Conservation (phyloP, 2,329 filamentous ascomycete genomes). For the Phialophora macrospora region DNA sequence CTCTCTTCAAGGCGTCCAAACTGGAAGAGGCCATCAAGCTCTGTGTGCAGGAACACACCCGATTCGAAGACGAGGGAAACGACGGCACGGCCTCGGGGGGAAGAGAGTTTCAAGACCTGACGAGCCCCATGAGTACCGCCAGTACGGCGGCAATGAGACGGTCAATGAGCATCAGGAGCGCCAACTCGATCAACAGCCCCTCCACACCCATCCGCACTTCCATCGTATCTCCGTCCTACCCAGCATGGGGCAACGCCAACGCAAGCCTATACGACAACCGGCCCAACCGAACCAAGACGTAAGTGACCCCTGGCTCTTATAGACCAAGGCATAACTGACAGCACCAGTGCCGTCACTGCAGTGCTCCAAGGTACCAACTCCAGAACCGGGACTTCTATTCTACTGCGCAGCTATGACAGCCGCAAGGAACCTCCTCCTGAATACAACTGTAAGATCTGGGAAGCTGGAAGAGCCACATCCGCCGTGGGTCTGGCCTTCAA, state of each 20-base stretch:
- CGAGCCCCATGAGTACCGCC: slow-evolving; percentile 44
- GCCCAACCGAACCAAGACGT: slow-evolving; percentile 89
- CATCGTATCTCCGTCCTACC: slow-evolving; percentile 32
- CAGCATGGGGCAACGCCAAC: slow-evolving; percentile 77
- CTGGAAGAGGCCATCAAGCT: slow-evolving; percentile 92
- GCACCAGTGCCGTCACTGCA: slow-evolving; percentile 78
- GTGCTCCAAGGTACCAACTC: slow-evolving; percentile 79
- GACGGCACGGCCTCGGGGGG: slow-evolving; percentile 60
- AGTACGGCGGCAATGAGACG: slow-evolving; percentile 30
- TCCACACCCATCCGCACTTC: slow-evolving; percentile 29
- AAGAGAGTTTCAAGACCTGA: slow-evolving; percentile 53
- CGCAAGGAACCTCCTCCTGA: slow-evolving; percentile 87
- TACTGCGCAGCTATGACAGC: slow-evolving; percentile 94
- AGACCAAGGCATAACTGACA: slow-evolving; percentile 21
- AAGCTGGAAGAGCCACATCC: slow-evolving; percentile 91
- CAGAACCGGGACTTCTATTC: slow-evolving; percentile 68
- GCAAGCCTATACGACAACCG: slow-evolving; percentile 85
- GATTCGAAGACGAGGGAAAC: slow-evolving; percentile 81
- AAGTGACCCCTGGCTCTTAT: slow-evolving; percentile 48
- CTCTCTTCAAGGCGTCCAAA: slow-evolving; percentile 94
- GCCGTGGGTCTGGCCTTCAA: slow-evolving; percentile 94
- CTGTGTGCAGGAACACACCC: slow-evolving; percentile 82
- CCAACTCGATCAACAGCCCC: slow-evolving; percentile 80
- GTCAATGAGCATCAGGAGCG: slow-evolving; percentile 51
- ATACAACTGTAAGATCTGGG: slow-evolving; percentile 94